Base-by-base conservation (phyloP, 139 green algal genomes). In the Chlorella sorokiniana region DNA sequence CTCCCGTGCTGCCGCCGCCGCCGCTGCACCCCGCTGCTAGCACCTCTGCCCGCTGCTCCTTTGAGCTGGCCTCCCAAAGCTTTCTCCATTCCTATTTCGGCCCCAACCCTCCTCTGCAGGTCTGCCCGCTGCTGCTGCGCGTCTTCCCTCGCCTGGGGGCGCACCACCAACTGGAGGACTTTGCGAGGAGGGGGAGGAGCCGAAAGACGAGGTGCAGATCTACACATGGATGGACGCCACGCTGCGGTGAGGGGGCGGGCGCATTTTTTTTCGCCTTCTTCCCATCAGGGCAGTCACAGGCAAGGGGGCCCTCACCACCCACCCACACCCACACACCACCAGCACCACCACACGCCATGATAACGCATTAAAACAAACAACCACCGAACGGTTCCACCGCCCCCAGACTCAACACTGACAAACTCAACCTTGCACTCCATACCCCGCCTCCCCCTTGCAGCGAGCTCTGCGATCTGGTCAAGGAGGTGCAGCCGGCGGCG, bases 221-320 rank as follows among this genome's bases (percentile, higher is more conserved):
- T 95, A 98, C 93, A 98, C 95, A 0, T 98, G 95, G 95, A 88
- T 88, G 83, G 95, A 98, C 81, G 95, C 95, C n/a, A 95, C 90
- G 3, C 86, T 98, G 78, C 79, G 93, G 44, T 84, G 79, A 33
- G 65, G 9, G 1, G 65, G 18, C 29, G 68, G 6, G 22, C 56
- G 18, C 10, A 22, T 16, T 59, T n/a, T n/a, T n/a, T n/a, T n/a
- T n/a, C n/a, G n/a, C n/a, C n/a, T n/a, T n/a, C n/a, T n/a, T n/a
- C n/a, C n/a, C n/a, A n/a, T n/a, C n/a, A n/a, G n/a, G n/a, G n/a
- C n/a, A n/a, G n/a, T n/a, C n/a, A n/a, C n/a, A n/a, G n/a, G n/a
- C n/a, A n/a, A n/a, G n/a, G n/a, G n/a, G n/a, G n/a, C n/a, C n/a
- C n/a, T n/a, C n/a, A n/a, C n/a, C n/a, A n/a, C n/a, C n/a, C n/a